phyloP scores from a whole-genome alignment of 1,284 basidiomycete genomes.

The Ceratobasidium sp. region DNA sequence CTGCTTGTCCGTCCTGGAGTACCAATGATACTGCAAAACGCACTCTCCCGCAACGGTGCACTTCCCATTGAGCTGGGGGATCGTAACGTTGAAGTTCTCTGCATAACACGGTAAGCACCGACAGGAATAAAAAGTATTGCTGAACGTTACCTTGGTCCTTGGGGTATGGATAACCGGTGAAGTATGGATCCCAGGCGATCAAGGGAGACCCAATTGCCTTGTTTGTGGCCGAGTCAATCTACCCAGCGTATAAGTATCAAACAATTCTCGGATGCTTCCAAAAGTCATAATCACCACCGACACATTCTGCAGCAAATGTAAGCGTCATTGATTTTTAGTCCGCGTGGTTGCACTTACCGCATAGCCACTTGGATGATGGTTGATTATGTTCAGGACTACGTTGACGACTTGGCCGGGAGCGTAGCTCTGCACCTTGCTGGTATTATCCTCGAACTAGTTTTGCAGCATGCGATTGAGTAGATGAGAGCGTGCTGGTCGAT shows the following conservation, averaged over 20 bases:
- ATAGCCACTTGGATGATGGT: slow-evolving; percentile 38
- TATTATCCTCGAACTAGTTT: slow-evolving; percentile 24
- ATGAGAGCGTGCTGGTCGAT: neutral
- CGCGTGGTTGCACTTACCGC: slow-evolving; percentile 11
- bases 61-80: slow-evolving; percentile 24
- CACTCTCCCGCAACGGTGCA: slow-evolving; percentile 34
- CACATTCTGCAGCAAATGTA: slow-evolving; percentile 13
- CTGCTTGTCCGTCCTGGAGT: slow-evolving; percentile 32
- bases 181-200: slow-evolving; percentile 37
- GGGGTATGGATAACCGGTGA: slow-evolving; percentile 36
- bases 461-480: neutral
- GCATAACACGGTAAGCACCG: neutral
- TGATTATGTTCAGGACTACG: slow-evolving; percentile 33
- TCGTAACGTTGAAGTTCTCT: slow-evolving; percentile 40
- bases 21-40: slow-evolving; percentile 37
- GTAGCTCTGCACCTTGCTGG: slow-evolving; percentile 22
- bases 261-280: neutral
- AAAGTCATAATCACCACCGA: slow-evolving; percentile 19
- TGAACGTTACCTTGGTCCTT: slow-evolving; percentile 19
- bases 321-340: neutral
- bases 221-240: slow-evolving; percentile 34
- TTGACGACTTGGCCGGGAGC: slow-evolving; percentile 34
- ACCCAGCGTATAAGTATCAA: neutral
- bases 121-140: neutral
- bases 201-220: slow-evolving; percentile 22